Evolutionary conservation across 2,329 filamentous ascomycete genomes (phyloP), one percentile per base, ranked within the genome.

Genomic region (Huntiella decipiens): DNA sequence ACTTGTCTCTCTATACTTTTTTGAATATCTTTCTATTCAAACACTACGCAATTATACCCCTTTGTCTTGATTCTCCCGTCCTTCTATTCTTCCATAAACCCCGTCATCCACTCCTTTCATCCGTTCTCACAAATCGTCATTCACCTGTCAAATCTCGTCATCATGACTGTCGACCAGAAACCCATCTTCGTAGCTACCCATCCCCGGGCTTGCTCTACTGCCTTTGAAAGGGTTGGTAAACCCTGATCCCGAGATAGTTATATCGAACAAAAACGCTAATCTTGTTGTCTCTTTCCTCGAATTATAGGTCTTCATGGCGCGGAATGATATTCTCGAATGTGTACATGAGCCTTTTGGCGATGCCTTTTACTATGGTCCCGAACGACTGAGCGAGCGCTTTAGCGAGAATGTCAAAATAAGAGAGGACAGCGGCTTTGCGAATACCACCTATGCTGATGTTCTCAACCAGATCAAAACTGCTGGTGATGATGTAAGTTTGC

Each of bases 311-410:
- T 96, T 98, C 63, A 95, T 96, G 88, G 94, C 87, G 55, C 81
- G 85, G 54, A 74, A 74, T 54, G 79, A 93, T 57, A 77, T 71
- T 45, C 72, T 96, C 50, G 70, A 79, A 56, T 93, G 84, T 59
- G 70, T 91, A 55, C 91, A 96, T 61, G 91, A 98, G 66, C 91
- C 91, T 4, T 96, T 96, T 63, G 88, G 88, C 45, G 91, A 96
- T 63, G 82, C 87, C 51, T 96, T 88, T 60, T 96, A 96, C 66
- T 96, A 81, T 58, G 88, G 91, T 44, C 87, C 88, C 5, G 91
- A 98, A 65, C 74, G 84, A 54, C 70, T 96, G 54, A 79, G 82
- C 56, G 66, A 73, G 44, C 76, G 91, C 55, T 98, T 84, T 58
- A 78, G 79, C 56, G 60, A 80, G 38, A 82, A 94, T 52, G 61